Conservation (phyloP, 441 rosid species). For the Adansonia grandidieri region DNA sequence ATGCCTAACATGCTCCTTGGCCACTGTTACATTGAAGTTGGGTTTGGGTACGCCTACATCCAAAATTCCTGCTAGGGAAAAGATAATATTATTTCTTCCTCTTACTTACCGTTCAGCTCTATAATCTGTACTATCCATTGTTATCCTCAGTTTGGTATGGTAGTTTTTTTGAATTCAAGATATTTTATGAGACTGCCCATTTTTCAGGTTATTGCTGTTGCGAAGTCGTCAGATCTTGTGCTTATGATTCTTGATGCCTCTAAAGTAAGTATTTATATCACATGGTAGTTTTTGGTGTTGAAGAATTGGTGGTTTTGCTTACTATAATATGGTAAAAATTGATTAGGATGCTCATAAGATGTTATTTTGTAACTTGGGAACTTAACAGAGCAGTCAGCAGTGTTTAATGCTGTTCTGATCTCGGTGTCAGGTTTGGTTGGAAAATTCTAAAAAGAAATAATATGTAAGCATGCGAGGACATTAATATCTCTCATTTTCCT, state of each 20-base stretch:
- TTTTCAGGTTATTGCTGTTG: constrained; percentile 94
- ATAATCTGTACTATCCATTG: constrained; percentile 1
- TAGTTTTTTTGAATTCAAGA: constrained; percentile 20
- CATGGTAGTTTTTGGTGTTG: background rate
- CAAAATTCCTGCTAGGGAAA: background rate
- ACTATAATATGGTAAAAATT: background rate
- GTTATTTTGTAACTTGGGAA: background rate
- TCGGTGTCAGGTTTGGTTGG: background rate
- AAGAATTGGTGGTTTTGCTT: background rate
- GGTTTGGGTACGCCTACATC: background rate
- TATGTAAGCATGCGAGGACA: background rate
- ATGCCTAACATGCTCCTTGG: background rate
- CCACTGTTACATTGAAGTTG: background rate
- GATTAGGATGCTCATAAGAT: background rate
- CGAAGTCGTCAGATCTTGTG: constrained; percentile 96
- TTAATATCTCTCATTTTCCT: background rate
- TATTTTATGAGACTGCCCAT: constrained; percentile 30
- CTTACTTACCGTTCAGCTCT: background rate
- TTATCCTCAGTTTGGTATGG: constrained; percentile 20
- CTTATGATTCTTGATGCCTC: constrained; percentile 99
- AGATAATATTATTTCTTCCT: background rate
- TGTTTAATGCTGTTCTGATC: background rate
- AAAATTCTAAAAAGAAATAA: background rate
- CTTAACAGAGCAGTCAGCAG: background rate
- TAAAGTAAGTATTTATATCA: constrained; percentile 59